Conservation (phyloP, 2,329 filamentous ascomycete species). For the Trichoderma brevicompactum region DNA sequence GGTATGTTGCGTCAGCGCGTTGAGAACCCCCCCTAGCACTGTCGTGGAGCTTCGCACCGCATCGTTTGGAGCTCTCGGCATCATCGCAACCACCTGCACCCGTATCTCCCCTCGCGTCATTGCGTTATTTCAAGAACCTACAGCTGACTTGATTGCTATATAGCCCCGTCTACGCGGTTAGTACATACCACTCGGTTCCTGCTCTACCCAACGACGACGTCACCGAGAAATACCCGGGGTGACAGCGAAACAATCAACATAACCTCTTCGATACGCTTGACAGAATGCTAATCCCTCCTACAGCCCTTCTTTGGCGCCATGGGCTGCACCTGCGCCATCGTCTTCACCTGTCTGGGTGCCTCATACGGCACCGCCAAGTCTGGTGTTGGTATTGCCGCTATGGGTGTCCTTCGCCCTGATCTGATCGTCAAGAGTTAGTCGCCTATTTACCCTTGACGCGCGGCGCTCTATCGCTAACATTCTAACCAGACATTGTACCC, state of each 20-base stretch:
- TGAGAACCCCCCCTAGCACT: conserved; percentile 21
- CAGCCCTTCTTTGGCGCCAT: conserved; percentile 51
- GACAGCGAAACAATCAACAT: not conserved
- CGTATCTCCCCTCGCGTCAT: not conserved
- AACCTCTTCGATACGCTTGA: not conserved
- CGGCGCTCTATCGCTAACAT: not conserved
- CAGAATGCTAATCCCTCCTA: conserved; percentile 10
- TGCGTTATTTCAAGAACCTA: not conserved
- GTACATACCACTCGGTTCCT: conserved; percentile 15
- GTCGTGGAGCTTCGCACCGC: conserved; percentile 27
- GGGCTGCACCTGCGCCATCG: conserved; percentile 51
- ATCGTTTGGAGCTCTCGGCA: conserved; percentile 27
- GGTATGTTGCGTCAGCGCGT: conserved; percentile 32
- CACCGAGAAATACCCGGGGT: conserved; percentile 20
- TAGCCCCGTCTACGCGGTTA: conserved; percentile 31
- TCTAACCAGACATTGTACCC: conserved; percentile 83
- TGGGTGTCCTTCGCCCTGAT: conserved; percentile 50
- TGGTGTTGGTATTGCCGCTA: conserved; percentile 49
- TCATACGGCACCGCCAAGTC: conserved; percentile 52
- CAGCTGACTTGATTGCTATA: conserved; percentile 24
- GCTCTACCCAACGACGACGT: conserved; percentile 27
- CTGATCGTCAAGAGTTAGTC: conserved; percentile 47
- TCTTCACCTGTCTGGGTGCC: conserved; percentile 57
- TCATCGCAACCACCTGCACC: conserved; percentile 22
- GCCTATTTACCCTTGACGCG: not conserved